These are phyloP conservation scores for Sporisorium scitamineum DNA, from an alignment of 1,284 basidiomycete genomes.

Conservation along the genomic window DNA sequence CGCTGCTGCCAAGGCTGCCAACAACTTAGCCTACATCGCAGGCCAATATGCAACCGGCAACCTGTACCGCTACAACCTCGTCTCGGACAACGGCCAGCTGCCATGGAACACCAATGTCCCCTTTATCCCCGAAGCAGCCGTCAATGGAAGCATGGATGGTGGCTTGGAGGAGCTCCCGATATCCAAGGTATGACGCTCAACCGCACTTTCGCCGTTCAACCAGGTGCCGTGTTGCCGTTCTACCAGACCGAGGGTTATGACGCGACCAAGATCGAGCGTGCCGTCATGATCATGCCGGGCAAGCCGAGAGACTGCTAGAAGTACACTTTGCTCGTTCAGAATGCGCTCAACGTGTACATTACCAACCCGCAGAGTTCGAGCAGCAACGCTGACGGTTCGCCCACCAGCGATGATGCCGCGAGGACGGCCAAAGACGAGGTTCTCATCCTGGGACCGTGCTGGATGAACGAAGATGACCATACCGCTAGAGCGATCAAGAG, in stretches of 20 bases:
- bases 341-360: constrained; percentile 46
- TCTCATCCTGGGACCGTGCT: constrained; percentile 57
- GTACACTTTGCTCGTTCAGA: constrained; percentile 58
- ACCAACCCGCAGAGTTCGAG: constrained; percentile 30
- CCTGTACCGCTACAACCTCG: constrained; percentile 35
- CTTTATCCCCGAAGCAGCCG: constrained; percentile 42
- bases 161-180: constrained; percentile 71
- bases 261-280: constrained; percentile 55
- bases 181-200: constrained; percentile 58
- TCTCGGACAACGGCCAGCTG: constrained; percentile 44
- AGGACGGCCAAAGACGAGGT: constrained; percentile 36
- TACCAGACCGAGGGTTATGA: constrained; percentile 55
- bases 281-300: constrained; percentile 62
- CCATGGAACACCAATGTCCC: constrained; percentile 54
- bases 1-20: constrained; percentile 54
- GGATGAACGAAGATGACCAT: constrained; percentile 56
- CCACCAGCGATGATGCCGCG: not conserved
- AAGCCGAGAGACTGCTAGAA: constrained; percentile 66
- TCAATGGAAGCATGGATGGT: constrained; percentile 34
- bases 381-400: constrained; percentile 17
- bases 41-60: constrained; percentile 36
- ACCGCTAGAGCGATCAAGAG: constrained; percentile 36
- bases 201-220: constrained; percentile 37
- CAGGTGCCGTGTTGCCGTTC: constrained; percentile 53
- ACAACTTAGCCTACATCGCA: constrained; percentile 45